Conservation (phyloP, 2,329 filamentous ascomycete genomes). For the Ampelomyces quisqualis region DNA sequence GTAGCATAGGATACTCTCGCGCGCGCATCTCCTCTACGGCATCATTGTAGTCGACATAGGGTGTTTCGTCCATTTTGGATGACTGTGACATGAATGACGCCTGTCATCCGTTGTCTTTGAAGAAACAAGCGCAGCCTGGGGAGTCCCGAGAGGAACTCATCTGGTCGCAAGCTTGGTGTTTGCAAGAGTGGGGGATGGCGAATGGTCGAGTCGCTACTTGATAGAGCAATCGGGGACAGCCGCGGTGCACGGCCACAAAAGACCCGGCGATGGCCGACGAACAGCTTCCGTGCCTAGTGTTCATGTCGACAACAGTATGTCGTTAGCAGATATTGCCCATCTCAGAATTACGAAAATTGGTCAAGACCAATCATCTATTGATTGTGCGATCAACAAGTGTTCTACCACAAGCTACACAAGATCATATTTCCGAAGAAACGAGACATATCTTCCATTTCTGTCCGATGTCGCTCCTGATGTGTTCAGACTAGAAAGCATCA, state of each 20-base stretch:
- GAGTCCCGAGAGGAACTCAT: slow-evolving; percentile 24
- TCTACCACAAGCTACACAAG: no score
- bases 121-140: slow-evolving; percentile 5
- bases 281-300: no score
- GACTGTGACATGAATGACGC: not conserved
- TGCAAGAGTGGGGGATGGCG: slow-evolving; percentile 42
- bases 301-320: no score
- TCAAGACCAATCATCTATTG: no score
- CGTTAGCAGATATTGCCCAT: no score
- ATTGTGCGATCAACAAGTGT: no score
- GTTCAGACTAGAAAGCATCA: no score
- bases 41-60: slow-evolving; percentile 54
- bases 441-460: no score
- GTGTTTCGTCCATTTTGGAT: slow-evolving; percentile 31
- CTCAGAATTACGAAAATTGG: no score
- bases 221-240: slow-evolving; percentile 30
- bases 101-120: slow-evolving; percentile 28
- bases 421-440: no score
- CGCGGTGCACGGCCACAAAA: slow-evolving; percentile 5
- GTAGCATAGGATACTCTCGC: slow-evolving; percentile 68
- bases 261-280: not conserved
- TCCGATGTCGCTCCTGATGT: no score
- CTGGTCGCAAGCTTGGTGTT: slow-evolving; percentile 24
- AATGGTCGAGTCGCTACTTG: slow-evolving; percentile 28
- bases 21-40: slow-evolving; percentile 60